phyloP scores from a whole-genome alignment of 2,329 filamentous ascomycete species.

The Aspergillus sp. region DNA sequence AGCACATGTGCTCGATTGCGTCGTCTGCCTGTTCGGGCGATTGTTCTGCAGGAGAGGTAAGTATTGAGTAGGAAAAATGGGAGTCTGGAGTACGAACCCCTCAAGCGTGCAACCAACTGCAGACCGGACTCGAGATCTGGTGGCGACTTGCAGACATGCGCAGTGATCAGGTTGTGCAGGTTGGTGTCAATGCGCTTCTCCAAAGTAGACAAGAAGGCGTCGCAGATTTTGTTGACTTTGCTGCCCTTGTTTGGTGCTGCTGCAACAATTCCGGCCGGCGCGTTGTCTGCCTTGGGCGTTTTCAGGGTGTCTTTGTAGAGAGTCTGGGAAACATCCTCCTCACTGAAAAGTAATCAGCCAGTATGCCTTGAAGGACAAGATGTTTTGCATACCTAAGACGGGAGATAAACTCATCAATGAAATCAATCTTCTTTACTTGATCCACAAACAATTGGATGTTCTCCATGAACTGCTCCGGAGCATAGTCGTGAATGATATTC shows the following conservation, averaged over 20 bases:
- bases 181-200: constrained; percentile 62
- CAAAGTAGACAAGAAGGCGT: constrained; percentile 74
- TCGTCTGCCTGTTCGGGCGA: constrained; percentile 75
- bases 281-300: constrained; percentile 33
- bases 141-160: constrained; percentile 89
- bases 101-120: constrained; percentile 72
- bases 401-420: constrained; percentile 89
- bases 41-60: constrained; percentile 48
- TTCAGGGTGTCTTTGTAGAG: constrained; percentile 88
- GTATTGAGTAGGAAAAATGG: constrained; percentile 4
- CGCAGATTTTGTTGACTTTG: constrained; percentile 88
- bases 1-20: constrained; percentile 95
- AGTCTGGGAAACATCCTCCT: constrained; percentile 89
- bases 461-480: constrained; percentile 79
- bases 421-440: constrained; percentile 77
- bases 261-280: constrained; percentile 27
- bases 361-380: neutral
- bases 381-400: constrained; percentile 65
- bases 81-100: constrained; percentile 39
- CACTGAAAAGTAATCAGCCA: constrained; percentile 42
- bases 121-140: constrained; percentile 87
- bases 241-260: constrained; percentile 30
- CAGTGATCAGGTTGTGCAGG: constrained; percentile 90
- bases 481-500: constrained; percentile 95
- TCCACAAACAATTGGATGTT: constrained; percentile 77